phyloP scores from a whole-genome alignment of 345 rosid genomes.

The Kandelia obovata region DNA sequence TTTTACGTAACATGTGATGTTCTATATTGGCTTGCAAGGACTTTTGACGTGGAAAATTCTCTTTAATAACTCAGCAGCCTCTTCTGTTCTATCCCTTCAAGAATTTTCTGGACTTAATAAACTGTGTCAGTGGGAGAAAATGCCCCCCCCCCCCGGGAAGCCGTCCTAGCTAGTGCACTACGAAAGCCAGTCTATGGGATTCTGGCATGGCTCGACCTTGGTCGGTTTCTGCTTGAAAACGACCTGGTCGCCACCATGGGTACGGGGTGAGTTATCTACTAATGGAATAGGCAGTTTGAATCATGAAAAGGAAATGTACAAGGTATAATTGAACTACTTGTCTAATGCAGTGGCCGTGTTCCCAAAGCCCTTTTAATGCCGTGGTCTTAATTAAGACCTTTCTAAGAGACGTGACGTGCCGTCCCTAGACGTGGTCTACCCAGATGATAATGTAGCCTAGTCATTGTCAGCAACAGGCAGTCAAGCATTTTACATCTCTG shows the following conservation, averaged over 20 bases:
- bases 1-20: too few species aligned
- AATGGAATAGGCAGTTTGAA: constrained; percentile 6
- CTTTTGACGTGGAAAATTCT: background rate
- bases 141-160: constrained; percentile 7
- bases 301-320: constrained; percentile 13
- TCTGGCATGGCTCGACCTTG: background rate
- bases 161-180: constrained; percentile 19
- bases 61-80: background rate
- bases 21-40: background rate
- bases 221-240: constrained; percentile 14
- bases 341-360: constrained; percentile 18
- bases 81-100: background rate
- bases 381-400: background rate
- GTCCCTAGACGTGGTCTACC: too few species aligned
- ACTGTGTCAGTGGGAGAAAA: constrained; percentile 1
- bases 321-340: constrained; percentile 15
- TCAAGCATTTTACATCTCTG: too few species aligned
- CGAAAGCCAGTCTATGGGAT: constrained; percentile 21
- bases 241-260: constrained; percentile 11
- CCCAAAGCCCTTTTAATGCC: background rate
- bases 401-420: too few species aligned
- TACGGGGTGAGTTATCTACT: constrained; percentile 4
- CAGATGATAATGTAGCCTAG: too few species aligned
- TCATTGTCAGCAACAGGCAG: too few species aligned
- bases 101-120: background rate